Base-by-base conservation (phyloP, 2,329 filamentous ascomycete species). In the Penicillium digitatum region DNA sequence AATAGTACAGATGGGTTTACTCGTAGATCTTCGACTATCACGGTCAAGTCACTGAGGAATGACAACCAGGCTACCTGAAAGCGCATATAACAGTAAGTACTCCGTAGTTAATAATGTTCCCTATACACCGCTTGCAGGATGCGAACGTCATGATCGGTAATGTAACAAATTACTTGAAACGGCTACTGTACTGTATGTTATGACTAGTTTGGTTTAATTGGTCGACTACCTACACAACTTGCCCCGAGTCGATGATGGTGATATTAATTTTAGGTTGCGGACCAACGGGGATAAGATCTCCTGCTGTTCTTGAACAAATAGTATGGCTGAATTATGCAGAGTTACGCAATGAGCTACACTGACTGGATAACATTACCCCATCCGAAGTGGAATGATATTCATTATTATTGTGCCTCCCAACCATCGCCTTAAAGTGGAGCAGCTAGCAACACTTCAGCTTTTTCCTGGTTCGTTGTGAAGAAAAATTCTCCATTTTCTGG, bases 121-220 rank as follows among this genome's bases (percentile, higher is more conserved):
- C 61, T 56, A 55, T 56, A 59, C 62, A 64, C 60, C 62, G 62
- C 62, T 64, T 60, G 61, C 59, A 58, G 55, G 35, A 31, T n/a
- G 48, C 47, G 35, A 48, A 60, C 59, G 59, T 63, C 59, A 63
- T 62, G 48, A 61, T 61, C 44, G 34, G 54, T 58, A 58, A 49
- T 52, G 42, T 51, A 51, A 27, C 45, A 16, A n/a, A 45, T 56
- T 45, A 49, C 53, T 48, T 60, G 58, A 60, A 60, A 58, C 59
- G 32, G 38, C 56, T 52, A 55, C 43, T 40, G 57, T 58, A 56
- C 49, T 27, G 32, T 52, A 52, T 52, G 26, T 49, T 46, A 57
- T 57, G 57, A 61, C 51, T 53, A 60, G 54, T 24, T 18, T 35
- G 37, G 27, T n/a, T 38, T 32, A 32, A 37, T 29, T 29, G 32